Evolutionary conservation across 352 stramenopile species (phyloP).

Genomic region (Elongisporangium anandrum): DNA sequence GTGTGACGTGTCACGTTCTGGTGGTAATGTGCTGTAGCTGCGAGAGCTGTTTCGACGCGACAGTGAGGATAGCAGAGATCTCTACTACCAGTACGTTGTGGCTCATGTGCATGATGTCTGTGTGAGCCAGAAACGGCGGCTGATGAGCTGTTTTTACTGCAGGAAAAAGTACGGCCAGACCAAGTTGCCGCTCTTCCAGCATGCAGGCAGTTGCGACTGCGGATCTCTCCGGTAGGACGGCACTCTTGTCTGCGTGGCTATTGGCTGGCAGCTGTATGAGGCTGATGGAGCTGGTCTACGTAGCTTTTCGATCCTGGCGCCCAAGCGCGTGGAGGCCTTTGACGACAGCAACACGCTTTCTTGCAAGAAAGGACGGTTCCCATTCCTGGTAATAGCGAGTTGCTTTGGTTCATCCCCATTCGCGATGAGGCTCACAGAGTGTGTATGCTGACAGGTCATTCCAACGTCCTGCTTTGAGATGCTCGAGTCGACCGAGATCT

Average conservation of each 20-base stretch:
- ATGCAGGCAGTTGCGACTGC: slow-evolving; percentile 68
- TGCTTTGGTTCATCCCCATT: neutral
- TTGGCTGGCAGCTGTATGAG: neutral
- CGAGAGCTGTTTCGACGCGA: slow-evolving; percentile 53
- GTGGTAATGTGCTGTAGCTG: slow-evolving; percentile 24
- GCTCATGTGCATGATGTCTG: slow-evolving; percentile 1
- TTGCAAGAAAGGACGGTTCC: slow-evolving; percentile 80
- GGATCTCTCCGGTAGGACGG: slow-evolving; percentile 44
- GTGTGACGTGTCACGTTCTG: too few relatives aligned
- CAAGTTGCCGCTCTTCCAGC: slow-evolving; percentile 71
- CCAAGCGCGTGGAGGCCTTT: slow-evolving; percentile 73
- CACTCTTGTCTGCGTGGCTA: neutral
- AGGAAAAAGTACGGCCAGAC: slow-evolving; percentile 77
- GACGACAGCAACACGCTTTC: slow-evolving; percentile 81
- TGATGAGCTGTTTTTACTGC: neutral
- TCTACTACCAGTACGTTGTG: slow-evolving; percentile 66
- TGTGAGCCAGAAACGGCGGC: too few relatives aligned
- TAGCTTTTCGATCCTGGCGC: slow-evolving; percentile 73
- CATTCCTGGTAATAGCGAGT: slow-evolving; percentile 53
- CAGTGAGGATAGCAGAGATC: slow-evolving; percentile 55
- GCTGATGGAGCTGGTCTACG: slow-evolving; percentile 6
- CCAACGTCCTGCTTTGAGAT: slow-evolving; percentile 79
- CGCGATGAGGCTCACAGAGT: too few relatives aligned
- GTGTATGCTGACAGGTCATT: slow-evolving; percentile 32
- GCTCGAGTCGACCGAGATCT: slow-evolving; percentile 56